Percentiles rank a stretch among this genome's conserved stretches.
phyloP scores from a whole-genome alignment of 768 basidiomycete genomes.

The Suillus subluteus region DNA sequence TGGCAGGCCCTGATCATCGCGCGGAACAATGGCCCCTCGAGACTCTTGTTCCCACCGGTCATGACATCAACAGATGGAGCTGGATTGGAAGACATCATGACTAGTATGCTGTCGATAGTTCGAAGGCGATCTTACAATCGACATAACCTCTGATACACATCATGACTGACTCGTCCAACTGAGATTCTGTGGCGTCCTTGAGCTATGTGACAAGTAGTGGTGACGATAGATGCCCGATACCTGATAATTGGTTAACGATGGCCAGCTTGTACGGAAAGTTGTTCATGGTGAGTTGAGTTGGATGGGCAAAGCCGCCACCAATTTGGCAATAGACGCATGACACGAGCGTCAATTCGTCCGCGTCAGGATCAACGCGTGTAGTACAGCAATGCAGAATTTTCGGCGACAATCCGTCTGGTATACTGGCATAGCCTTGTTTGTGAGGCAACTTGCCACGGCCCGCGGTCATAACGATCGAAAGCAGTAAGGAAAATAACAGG shows the following conservation, averaged over 20 bases:
- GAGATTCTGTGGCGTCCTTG: not conserved
- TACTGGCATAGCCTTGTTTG: too few relatives aligned
- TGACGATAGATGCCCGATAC: not conserved
- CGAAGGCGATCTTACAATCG: not conserved
- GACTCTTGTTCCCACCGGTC: not conserved
- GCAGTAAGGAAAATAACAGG: too few relatives aligned
- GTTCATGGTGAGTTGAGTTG: not conserved
- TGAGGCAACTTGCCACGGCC: too few relatives aligned
- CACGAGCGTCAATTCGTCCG: too few relatives aligned
- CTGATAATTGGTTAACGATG: not conserved
- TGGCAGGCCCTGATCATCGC: constrained; percentile 1
- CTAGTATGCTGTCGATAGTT: not conserved
- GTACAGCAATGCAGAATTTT: too few relatives aligned
- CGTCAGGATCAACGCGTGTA: too few relatives aligned
- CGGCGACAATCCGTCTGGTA: too few relatives aligned
- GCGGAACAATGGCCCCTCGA: not conserved
- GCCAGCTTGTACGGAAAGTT: not conserved
- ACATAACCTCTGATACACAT: not conserved
- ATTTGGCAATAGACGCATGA: too few relatives aligned
- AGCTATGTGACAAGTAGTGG: not conserved
- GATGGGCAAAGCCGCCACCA: too few relatives aligned
- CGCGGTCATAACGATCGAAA: too few relatives aligned
- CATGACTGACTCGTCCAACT: not conserved
- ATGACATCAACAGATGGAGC: not conserved
- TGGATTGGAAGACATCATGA: not conserved